Conservation (phyloP, 768 basidiomycete genomes). For the Mycena polygramma region DNA sequence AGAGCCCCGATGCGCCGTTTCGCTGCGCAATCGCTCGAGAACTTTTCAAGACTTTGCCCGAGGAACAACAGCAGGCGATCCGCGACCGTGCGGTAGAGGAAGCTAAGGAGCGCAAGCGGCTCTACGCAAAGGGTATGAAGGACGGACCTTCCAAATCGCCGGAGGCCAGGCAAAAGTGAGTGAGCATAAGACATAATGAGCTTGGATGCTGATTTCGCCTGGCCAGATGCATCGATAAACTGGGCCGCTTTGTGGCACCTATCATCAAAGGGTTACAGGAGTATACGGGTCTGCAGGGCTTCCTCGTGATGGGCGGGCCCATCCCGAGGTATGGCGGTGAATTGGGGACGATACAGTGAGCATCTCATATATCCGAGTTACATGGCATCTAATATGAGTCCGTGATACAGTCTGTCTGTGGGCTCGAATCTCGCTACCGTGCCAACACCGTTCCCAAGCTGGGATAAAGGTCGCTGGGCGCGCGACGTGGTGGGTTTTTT, state of each 20-base stretch:
- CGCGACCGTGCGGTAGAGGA: neutral
- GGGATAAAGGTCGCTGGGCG: slow-evolving; percentile 6
- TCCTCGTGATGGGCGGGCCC: slow-evolving; percentile 13
- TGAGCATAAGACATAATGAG: neutral
- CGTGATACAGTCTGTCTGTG: slow-evolving; percentile 1
- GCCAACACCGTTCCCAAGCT: neutral
- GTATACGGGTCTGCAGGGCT: slow-evolving; percentile 10
- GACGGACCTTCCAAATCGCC: neutral
- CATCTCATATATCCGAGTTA: neutral
- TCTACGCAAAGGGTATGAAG: neutral
- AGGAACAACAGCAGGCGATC: too few relatives aligned
- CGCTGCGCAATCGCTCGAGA: too few relatives aligned
- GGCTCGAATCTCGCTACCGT: slow-evolving; percentile 1
- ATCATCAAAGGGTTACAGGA: neutral
- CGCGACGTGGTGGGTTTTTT: slow-evolving; percentile 1
- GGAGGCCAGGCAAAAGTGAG: neutral
- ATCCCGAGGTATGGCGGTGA: slow-evolving; percentile 21
- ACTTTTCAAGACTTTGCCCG: too few relatives aligned
- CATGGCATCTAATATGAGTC: neutral
- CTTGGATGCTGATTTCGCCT: too few relatives aligned
- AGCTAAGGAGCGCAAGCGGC: neutral
- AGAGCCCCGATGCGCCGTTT: neutral
- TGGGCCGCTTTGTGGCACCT: slow-evolving; percentile 3
- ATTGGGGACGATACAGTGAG: slow-evolving; percentile 18
- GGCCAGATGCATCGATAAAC: slow-evolving; percentile 4